Conservation (phyloP, 768 basidiomycete genomes). For the Leccinum obscurum region DNA sequence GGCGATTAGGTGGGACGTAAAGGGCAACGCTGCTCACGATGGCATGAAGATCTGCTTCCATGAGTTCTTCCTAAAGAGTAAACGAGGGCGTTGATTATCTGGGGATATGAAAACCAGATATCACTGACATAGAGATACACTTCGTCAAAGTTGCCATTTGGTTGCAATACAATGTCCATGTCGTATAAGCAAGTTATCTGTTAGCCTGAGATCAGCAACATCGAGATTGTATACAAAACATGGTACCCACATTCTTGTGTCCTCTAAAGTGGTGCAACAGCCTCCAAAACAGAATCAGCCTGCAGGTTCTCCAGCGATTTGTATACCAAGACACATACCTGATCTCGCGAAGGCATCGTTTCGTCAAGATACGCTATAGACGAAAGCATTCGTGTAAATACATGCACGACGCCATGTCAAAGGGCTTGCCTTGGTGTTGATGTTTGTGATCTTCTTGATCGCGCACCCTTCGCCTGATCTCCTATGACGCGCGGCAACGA, state of each 20-base stretch:
- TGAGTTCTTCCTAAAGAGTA: slow-evolving; percentile 83
- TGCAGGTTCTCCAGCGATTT: background rate
- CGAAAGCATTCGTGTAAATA: slow-evolving; percentile 14
- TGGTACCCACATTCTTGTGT: slow-evolving; percentile 85
- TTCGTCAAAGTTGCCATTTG: slow-evolving; percentile 91
- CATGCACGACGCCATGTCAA: background rate
- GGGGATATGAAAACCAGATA: background rate
- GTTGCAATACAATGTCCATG: slow-evolving; percentile 96
- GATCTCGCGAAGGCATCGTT: slow-evolving; percentile 94
- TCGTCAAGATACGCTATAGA: slow-evolving; percentile 86
- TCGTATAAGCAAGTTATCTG: slow-evolving; percentile 97
- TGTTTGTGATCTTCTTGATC: slow-evolving; percentile 96
- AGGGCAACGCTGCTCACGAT: slow-evolving; percentile 58
- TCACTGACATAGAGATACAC: slow-evolving; percentile 84
- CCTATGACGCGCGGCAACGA: slow-evolving; percentile 82
- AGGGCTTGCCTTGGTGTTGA: slow-evolving; percentile 74
- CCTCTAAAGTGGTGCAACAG: slow-evolving; percentile 97
- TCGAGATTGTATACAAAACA: slow-evolving; percentile 12
- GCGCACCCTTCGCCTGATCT: slow-evolving; percentile 86
- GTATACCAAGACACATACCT: slow-evolving; percentile 48
- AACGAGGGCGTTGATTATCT: slow-evolving; percentile 2
- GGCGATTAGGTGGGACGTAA: slow-evolving; percentile 1
- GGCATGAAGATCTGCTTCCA: slow-evolving; percentile 99
- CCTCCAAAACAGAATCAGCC: slow-evolving; percentile 41
- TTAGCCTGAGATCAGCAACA: slow-evolving; percentile 6